These are phyloP conservation scores for Penicillium sp. DNA, from an alignment of 2,329 filamentous ascomycete genomes.

Conservation along the genomic window DNA sequence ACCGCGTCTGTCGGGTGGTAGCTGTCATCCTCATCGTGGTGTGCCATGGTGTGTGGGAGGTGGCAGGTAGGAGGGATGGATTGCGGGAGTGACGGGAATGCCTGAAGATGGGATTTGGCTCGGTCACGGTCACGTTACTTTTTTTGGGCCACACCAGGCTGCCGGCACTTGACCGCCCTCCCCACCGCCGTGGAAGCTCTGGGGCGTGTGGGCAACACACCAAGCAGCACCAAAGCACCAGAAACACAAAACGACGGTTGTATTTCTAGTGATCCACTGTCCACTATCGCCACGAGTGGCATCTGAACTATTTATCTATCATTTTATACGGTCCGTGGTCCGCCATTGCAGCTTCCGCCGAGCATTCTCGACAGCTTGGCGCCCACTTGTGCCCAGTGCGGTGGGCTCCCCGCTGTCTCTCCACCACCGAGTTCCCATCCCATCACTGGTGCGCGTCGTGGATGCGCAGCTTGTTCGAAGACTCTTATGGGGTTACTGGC, in stretches of 20 bases:
- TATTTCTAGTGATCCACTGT: neutral
- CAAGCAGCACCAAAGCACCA: neutral
- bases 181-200: constrained; percentile 13
- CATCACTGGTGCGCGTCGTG: constrained; percentile 7
- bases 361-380: constrained; percentile 21
- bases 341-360: neutral
- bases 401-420: constrained; percentile 33
- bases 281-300: neutral
- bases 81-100: constrained; percentile 31
- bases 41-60: constrained; percentile 52
- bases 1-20: constrained; percentile 80
- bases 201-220: constrained; percentile 6
- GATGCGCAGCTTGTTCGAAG: neutral
- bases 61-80: constrained; percentile 28
- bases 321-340: neutral
- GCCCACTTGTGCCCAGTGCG: constrained; percentile 26
- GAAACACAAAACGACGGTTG: neutral
- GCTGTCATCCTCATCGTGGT: constrained; percentile 50
- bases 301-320: neutral
- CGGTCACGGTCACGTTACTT: constrained; percentile 25
- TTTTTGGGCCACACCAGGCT: too few species aligned
- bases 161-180: constrained; percentile 33
- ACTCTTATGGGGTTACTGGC: constrained; percentile 5
- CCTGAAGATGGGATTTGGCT: constrained; percentile 31
- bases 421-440: constrained; percentile 21